Evolutionary conservation across 164 flowering plant genomes (phyloP), one percentile per base, ranked within the genome.

Genomic region (Vitis rotundifolia): DNA sequence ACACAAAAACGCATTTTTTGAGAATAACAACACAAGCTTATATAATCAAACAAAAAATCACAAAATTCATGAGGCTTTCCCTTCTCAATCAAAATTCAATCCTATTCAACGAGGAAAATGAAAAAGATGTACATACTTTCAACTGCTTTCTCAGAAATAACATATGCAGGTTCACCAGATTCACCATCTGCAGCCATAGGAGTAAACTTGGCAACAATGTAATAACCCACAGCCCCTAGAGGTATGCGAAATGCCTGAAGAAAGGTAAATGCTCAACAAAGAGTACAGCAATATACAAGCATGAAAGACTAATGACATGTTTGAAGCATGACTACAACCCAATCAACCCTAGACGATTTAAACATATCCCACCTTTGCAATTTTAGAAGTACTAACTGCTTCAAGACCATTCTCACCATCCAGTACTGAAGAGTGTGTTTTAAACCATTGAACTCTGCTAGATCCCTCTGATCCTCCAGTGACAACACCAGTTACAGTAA

Each of bases 391-490:
- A 77, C 88, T 89, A 66, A 95, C 67, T 66, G 89, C 89, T 81
- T 93, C 98, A 57, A 93, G 89, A 75, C 74, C 82, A 76, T 82
- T 81, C 72, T 90, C 97, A 61, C 72, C 87, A 68, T 78, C 86
- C 73, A 91, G 76, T 57, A 69, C 72, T 22, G 88, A 78, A 68
- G 81, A 88, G 64, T 76, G 81, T 61, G 94, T 79, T 84, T 89
- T 95, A 57, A 91, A 95, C 99, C 99, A 95, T 77, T 95, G 99
- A 61, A 93, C 97, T 83, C 92, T 88, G 78, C 99, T 95, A 51
- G 95, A 88, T 66, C 91, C 98, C 82, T 95, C 99, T 75, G 90
- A 85, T 69, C 98, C 99, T 69, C 98, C 98, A 71, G 90, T 95
- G 52, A 95, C 98, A 78, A 57, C 71, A 72, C 97, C 97, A 76